Evolutionary conservation across 768 basidiomycete genomes (phyloP), one percentile per base, ranked within the genome.

Genomic region (Lactarius tabidus): DNA sequence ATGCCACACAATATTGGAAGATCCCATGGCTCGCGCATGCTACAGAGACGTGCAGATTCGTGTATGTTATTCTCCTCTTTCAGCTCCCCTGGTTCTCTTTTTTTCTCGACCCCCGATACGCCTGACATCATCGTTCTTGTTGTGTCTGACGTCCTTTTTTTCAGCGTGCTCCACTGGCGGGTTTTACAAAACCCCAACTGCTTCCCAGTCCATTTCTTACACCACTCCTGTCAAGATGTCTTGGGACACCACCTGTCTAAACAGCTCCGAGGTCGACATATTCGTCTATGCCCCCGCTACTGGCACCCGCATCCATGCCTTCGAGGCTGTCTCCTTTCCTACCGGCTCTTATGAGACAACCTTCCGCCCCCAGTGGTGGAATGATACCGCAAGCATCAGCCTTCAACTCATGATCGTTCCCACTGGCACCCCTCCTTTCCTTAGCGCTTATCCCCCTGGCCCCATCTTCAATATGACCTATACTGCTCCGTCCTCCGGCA

Each of bases 281-380:
- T 85, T 86, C 69, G 82, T 92, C 59, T 82, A 82, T 69, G 84
- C 84, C 0, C 84, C 87, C 0, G 71, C 74, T 35, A 71, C 77
- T 2, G 61, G 69, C 36, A 75, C 82, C 5, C 79, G 78, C 55
- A 75, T 90, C 54, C 84, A 90, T 62, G 75, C 80, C 45, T 93
- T 86, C 86, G 66, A 80, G 48, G 74, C 74, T 36, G 80, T 91
- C 60, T 75, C 78, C 56, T 84, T 76, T 70, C 68, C 77, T 6
- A 15, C 76, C 5, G 89, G 86, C 29, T 75, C 74, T 41, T 86
- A 85, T 72, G 72, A 78, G 51, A 77, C 84, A 2, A 73, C 71
- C 20, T 73, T 92, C 51, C 72, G 82, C 62, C 85, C 90, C 1
- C 77, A 80, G 23, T 91, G 90, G 89, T 93, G 89, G 88, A 85